Evolutionary conservation across 305 asterid species (phyloP), one percentile per base, ranked within the genome.

Genomic region (Vinca major): DNA sequence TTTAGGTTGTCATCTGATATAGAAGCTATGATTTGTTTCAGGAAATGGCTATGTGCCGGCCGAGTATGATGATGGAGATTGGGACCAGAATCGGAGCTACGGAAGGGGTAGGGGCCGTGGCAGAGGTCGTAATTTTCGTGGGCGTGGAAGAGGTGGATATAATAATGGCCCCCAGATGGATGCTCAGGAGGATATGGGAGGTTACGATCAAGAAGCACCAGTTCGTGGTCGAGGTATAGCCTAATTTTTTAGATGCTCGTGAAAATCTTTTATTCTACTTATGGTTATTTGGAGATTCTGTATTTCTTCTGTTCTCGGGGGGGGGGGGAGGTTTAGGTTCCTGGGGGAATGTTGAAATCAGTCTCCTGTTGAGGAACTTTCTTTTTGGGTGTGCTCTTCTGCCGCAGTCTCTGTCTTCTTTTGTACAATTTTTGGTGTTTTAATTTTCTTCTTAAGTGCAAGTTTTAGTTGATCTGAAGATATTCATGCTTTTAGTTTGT

Each of bases 81-180:
- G 81, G 73, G 96, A 87, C 63, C 77, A 84, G 77, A 80, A 79
- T 63, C 84, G 86, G 4, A 81, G 86, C 60, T 83, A 78, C 61
- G 66, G 80, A 63, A 82, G 93, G 78, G 95, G 94, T 69, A 80
- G 90, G 76, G 92, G 94, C 58, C 83, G 94, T 37, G 95, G 92
- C 50, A 77, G 95, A 73, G 93, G 85, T 70, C 89, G 90, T 74
- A 74, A 50, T 79, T 80, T 81, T 81, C 86, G 78, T 56, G 89
- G 96, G 54, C 86, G 87, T 80, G 88, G 95, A 48, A 82, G 96
- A 77, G 92, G 92, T 73, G 90, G 89, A 14, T 88, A 76, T 77
- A 76, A 76, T 77, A 76, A 80, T 66, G 90, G 84, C 26, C 84
- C 83, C 16, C 87, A 68, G 74, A 20, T 75, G 67, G 89, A 85